These are phyloP conservation scores for Heliophila coronopifolia DNA, from an alignment of 441 rosid species.

Conservation along the genomic window DNA sequence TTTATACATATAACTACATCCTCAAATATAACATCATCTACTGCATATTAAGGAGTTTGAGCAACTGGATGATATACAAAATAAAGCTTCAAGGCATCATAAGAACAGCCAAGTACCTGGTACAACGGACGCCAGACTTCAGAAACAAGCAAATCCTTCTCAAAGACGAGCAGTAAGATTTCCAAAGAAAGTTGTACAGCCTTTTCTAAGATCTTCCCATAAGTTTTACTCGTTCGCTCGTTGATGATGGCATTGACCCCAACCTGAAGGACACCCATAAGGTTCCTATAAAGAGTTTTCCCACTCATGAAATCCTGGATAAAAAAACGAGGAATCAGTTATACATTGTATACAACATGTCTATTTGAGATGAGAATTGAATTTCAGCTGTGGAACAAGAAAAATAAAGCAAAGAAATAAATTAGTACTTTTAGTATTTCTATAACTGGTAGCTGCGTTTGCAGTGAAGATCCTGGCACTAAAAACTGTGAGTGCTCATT, in stretches of 20 bases:
- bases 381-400: conserved; percentile 1
- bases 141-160: conserved; percentile 69
- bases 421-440: conserved; percentile 74
- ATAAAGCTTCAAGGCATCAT: conserved; percentile 3
- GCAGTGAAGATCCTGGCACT: conserved; percentile 44
- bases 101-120: conserved; percentile 45
- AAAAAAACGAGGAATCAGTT: conserved; percentile 10
- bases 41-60: neutral
- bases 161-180: conserved; percentile 69
- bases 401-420: conserved; percentile 12
- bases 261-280: conserved; percentile 75
- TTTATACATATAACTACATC: neutral
- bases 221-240: conserved; percentile 68
- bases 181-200: conserved; percentile 89
- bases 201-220: conserved; percentile 81
- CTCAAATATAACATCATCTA: conserved; percentile 3
- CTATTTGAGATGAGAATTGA: conserved; percentile 15
- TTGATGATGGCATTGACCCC: conserved; percentile 70
- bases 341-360: conserved; percentile 11
- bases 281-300: conserved; percentile 73
- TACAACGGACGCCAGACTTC: conserved; percentile 95
- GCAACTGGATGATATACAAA: neutral
- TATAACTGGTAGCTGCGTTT: conserved; percentile 75
- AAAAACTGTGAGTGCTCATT: conserved; percentile 48
- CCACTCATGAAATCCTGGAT: conserved; percentile 98